Conservation (phyloP, 1,139 yeast species). For the Hyphopichia pseudoburtonii region DNA sequence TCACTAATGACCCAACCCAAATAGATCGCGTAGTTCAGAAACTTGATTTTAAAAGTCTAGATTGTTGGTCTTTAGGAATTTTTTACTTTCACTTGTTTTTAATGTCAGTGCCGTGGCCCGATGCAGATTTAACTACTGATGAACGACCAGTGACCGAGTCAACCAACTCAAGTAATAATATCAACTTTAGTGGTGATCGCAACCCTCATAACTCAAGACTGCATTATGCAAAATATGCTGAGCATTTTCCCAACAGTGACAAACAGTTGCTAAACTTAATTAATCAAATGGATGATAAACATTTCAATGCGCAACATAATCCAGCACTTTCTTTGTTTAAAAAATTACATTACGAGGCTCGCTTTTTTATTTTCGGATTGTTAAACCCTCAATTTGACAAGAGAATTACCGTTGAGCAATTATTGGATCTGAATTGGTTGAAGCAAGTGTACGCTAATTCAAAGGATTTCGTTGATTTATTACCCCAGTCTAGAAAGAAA, state of each 20-base stretch:
- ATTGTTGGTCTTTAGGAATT: constrained; percentile 55
- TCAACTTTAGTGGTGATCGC: constrained; percentile 1
- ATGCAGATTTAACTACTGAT: constrained; percentile 25
- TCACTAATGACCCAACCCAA: constrained; percentile 8
- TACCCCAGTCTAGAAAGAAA: not conserved
- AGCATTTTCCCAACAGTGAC: constrained; percentile 21
- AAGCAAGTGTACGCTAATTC: constrained; percentile 46
- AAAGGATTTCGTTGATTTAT: constrained; percentile 25
- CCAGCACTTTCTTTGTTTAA: constrained; percentile 37
- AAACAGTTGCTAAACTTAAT: constrained; percentile 16
- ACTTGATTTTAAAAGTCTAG: constrained; percentile 32
- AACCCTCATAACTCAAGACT: constrained; percentile 14
- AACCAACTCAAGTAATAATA: not conserved
- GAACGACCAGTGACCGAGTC: constrained; percentile 8
- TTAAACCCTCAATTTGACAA: constrained; percentile 31
- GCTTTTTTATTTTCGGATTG: constrained; percentile 31
- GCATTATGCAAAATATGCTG: constrained; percentile 23
- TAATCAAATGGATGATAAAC: constrained; percentile 24
- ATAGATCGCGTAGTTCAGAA: constrained; percentile 10
- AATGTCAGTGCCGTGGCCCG: constrained; percentile 51
- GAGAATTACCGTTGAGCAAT: constrained; percentile 23
- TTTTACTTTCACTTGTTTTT: constrained; percentile 45
- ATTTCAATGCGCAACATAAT: constrained; percentile 17
- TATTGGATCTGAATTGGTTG: constrained; percentile 40
- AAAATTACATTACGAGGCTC: constrained; percentile 40